Base-by-base conservation (phyloP, 148 eudicot genomes). In the Nepenthes gracilis region DNA sequence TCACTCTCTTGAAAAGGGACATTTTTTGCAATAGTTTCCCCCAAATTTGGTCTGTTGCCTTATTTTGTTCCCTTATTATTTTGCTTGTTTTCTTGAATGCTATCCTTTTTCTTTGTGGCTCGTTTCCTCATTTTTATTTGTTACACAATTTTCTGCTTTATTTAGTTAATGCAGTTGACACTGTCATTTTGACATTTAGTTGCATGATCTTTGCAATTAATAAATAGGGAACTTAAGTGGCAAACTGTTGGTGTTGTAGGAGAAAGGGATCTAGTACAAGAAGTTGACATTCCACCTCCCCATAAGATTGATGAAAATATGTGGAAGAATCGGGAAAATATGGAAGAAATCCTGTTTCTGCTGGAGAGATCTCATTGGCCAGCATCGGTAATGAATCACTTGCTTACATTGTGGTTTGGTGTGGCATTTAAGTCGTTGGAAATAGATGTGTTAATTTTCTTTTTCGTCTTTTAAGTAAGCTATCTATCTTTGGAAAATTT, bases 311-410 rank as follows among this genome's bases (percentile, higher is more conserved):
- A 93, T 67, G 94, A 93, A 78, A 93, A 93, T 67, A 80, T 93
- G 96, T 93, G 95, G 95, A 93, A 86, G 81, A 93, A 93, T 65
- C 77, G 98, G 38, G 98, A 93, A 73, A 81, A 93, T 61, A 75
- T 93, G 33, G 98, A 93, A 73, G 91, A 88, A 73, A 84, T 93
- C 60, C 63, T 93, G 54, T 88, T 65, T 71, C 64, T 93, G 67
- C 74, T 93, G 50, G 95, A 88, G 43, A 72, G 57, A 49, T 71
- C 95, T 61, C 73, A 82, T 67, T 86, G 88, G 95, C 96, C 98
- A 47, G 36, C 66, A 64, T 68, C 34, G 81, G 98, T 92, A 77
- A 68, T 69, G 47, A 47, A 47, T 34, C 12, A 2, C 11, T 49
- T 49, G 3, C 11, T 49, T 49, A 49, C 1, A 1, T 49, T n/a